Conservation (phyloP, 306 rosid genomes). For the Dalbergia cultrata region DNA sequence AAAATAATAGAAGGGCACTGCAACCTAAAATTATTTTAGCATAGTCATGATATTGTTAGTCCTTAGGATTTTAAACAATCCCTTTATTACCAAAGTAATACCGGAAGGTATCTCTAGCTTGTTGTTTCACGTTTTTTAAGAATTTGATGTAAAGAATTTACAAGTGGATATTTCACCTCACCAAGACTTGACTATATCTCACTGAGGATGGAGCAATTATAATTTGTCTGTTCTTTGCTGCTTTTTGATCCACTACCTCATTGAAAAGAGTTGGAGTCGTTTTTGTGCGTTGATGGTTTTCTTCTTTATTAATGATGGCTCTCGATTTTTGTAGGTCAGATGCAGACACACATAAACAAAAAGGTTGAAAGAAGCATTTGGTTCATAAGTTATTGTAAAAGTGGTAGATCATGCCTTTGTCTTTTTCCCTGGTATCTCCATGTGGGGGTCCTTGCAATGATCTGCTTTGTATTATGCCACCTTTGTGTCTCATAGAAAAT, state of each 20-base stretch:
- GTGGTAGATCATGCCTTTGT: conserved; percentile 69
- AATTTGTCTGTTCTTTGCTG: not conserved
- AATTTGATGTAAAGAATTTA: not conserved
- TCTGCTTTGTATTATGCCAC: conserved; percentile 86
- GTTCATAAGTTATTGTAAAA: conserved; percentile 74
- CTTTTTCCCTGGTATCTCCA: conserved; percentile 66
- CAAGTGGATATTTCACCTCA: too few species aligned
- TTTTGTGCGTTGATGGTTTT: not conserved
- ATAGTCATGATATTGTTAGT: not conserved
- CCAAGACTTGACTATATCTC: too few species aligned
- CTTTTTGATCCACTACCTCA: conserved; percentile 5
- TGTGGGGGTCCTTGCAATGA: conserved; percentile 64
- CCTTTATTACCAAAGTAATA: not conserved
- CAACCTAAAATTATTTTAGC: not conserved
- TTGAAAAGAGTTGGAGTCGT: conserved; percentile 10
- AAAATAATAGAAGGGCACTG: not conserved
- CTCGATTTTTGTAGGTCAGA: conserved; percentile 57
- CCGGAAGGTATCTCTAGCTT: too few species aligned
- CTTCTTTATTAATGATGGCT: conserved; percentile 40
- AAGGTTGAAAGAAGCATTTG: conserved; percentile 61
- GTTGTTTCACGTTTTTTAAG: too few species aligned
- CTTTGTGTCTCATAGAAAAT: conserved; percentile 68
- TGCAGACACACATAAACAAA: conserved; percentile 54
- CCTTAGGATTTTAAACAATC: not conserved
- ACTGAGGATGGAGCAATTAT: not conserved